Evolutionary conservation across 2,329 filamentous ascomycete species (phyloP), one percentile per base, ranked within the genome.

Genomic region (Exophiala oligosperma): DNA sequence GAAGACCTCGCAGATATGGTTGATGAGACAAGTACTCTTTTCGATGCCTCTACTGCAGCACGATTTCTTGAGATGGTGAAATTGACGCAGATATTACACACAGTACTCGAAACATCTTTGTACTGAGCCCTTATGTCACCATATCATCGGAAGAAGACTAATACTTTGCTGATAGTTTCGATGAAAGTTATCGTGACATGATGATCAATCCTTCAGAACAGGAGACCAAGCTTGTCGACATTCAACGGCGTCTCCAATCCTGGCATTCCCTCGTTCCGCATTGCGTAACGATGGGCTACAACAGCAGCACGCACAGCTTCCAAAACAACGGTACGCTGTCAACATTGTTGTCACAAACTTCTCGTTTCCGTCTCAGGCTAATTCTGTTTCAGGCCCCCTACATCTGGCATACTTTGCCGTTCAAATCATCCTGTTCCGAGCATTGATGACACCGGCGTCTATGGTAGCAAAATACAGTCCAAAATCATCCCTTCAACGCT

Each of bases 401-500:
- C 74, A 79, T 52, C 66, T 80, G 0, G 70, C 75, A 0, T 79
- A 73, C 51, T 77, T 76, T 35, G 74, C 77, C 26, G 67, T 73
- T 2, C 72, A 78, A 48, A 74, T 74, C 1, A 70, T 80, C 0
- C 68, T 77, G 5, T 76, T 74, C 47, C 71, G 78, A 2, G 77
- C 75, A 0, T 68, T 80, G 1, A 79, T 80, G 75, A 74, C 72
- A 12, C 78, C 78, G 4, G 76, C 77, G 1, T 78, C 75, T 1
- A 74, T 73, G 50, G 69, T 68, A 1, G 72, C 77, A 5, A 78
- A 78, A 29, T 75, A 77, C 11, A 68, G 73, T 29, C 66, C 70
- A 2, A 76, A 55, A n/a, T 69, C 67, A n/a, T 56, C 60, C 8
- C 58, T 69, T 6, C 60, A 63, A 26, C 59, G 64, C 3, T 61